Base-by-base conservation (phyloP, 768 basidiomycete genomes). In the Auricularia sp. region DNA sequence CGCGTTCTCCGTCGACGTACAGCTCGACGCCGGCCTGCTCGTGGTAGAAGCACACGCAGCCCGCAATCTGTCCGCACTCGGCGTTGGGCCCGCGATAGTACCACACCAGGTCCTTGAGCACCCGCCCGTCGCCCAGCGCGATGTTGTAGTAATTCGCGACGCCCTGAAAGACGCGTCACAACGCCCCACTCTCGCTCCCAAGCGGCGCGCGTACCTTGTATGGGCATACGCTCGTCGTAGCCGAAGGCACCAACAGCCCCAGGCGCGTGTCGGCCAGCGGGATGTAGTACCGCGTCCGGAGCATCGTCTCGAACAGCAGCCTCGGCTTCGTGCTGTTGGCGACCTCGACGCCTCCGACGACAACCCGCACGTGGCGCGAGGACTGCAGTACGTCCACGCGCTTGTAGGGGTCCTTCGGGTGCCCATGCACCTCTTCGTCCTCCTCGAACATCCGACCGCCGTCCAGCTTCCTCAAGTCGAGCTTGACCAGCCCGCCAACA, bases 341-440 rank as follows among this genome's bases (percentile, higher is more conserved):
- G 3, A 87, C 74, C 68, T 87, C 85, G 23, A 84, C 77, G n/a
- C 86, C 85, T 39, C 83, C 77, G 39, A 86, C 72, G 68, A 86
- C 83, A 14, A 87, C 73, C 3, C 86, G 79, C 61, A 88, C 76
- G 67, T 86, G 81, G 62, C 84, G 78, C 3, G 86, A 86, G 0
- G 84, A 85, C 61, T 78, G 81, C 0, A 85, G 74, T 1, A 86
- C 77, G 65, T 88, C 87, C 35, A 87, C 73, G 14, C 87, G 82
- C 86, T 88, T 87, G 73, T 86, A 88, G 1, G 86, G 85, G 70
- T 88, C 86, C 68, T 83, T 87, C 7, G 84, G 83, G 65, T 88
- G 86, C 1, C 78, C 75, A 64, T 77, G 83, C 36, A 87, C 79
- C 64, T 82, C 72, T 60, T 88, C 85, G 61, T 87, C 86, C 69